Conservation (phyloP, 441 rosid species). For the Isatis lusitanica region DNA sequence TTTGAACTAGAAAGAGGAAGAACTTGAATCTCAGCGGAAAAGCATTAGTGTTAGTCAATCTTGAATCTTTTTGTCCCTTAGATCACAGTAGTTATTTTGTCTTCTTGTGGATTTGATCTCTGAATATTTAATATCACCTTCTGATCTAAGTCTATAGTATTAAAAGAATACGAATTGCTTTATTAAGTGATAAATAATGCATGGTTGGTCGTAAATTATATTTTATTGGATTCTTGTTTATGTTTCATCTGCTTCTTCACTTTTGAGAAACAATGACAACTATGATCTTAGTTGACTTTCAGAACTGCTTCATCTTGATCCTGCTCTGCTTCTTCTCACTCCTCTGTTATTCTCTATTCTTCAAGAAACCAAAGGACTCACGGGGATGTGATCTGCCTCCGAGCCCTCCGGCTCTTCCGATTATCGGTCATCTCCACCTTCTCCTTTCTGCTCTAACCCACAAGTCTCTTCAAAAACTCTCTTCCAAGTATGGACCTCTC, state of each 20-base stretch:
- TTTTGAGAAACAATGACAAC: background rate
- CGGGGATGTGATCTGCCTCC: constrained; percentile 14
- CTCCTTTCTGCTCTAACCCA: constrained; percentile 10
- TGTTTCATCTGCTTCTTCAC: background rate
- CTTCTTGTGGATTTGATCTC: too few relatives aligned
- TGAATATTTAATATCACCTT: background rate
- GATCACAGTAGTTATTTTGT: too few relatives aligned
- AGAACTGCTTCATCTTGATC: background rate
- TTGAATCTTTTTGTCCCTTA: too few relatives aligned
- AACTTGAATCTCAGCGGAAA: too few relatives aligned
- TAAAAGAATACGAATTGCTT: too few relatives aligned
- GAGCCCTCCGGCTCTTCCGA: constrained; percentile 29
- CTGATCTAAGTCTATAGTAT: background rate
- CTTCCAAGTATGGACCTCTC: constrained; percentile 41
- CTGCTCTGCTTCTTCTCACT: background rate
- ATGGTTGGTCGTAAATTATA: too few relatives aligned
- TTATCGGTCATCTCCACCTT: constrained; percentile 31
- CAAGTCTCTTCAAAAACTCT: constrained; percentile 23
- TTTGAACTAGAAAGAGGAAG: too few relatives aligned
- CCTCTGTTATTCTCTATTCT: background rate
- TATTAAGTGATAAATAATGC: background rate
- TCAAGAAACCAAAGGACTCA: background rate
- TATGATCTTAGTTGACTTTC: background rate
- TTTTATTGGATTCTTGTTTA: background rate
- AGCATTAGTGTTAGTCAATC: too few relatives aligned